phyloP scores from a whole-genome alignment of 2,329 filamentous ascomycete genomes.

The Hypoxylon sp. region DNA sequence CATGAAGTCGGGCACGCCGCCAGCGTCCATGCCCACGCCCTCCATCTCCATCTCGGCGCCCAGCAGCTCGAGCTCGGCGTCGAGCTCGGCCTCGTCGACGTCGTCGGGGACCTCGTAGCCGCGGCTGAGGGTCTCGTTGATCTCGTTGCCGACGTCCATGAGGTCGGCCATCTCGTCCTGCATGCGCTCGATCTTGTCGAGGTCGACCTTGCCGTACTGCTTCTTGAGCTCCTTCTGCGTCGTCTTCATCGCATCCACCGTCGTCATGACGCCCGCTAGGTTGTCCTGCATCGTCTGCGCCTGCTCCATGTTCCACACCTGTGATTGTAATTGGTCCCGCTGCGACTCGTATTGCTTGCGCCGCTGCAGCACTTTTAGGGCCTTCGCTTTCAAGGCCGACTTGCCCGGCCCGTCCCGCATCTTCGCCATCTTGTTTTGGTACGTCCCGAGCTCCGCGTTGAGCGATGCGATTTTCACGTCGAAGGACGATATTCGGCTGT shows the following conservation, averaged over 20 bases:
- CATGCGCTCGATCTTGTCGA: slow-evolving; percentile 96
- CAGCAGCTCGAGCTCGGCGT: slow-evolving; percentile 94
- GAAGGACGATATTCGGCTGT: slow-evolving; percentile 76
- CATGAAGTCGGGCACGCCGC: slow-evolving; percentile 85
- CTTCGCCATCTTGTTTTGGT: slow-evolving; percentile 88
- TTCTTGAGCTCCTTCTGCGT: slow-evolving; percentile 93
- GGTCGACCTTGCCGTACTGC: slow-evolving; percentile 97
- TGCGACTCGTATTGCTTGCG: slow-evolving; percentile 95
- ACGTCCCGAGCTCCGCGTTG: slow-evolving; percentile 89
- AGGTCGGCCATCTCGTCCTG: slow-evolving; percentile 99
- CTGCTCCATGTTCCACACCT: slow-evolving; percentile 99
- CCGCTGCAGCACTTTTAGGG: slow-evolving; percentile 92
- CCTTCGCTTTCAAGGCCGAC: slow-evolving; percentile 91
- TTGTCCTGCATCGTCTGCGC: slow-evolving; percentile 99
- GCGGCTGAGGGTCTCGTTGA: slow-evolving; percentile 91
- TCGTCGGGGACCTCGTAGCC: slow-evolving; percentile 97
- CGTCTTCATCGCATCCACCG: slow-evolving; percentile 96
- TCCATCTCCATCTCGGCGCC: slow-evolving; percentile 96
- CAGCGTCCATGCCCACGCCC: slow-evolving; percentile 66
- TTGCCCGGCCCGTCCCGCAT: slow-evolving; percentile 98
- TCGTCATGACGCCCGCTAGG: slow-evolving; percentile 97
- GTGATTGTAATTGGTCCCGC: slow-evolving; percentile 91
- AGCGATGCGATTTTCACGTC: slow-evolving; percentile 95
- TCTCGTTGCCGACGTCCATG: slow-evolving; percentile 98
- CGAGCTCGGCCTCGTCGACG: slow-evolving; percentile 95